Conservation (phyloP, 2,329 filamentous ascomycete species). For the Monilinia aucupariae region DNA sequence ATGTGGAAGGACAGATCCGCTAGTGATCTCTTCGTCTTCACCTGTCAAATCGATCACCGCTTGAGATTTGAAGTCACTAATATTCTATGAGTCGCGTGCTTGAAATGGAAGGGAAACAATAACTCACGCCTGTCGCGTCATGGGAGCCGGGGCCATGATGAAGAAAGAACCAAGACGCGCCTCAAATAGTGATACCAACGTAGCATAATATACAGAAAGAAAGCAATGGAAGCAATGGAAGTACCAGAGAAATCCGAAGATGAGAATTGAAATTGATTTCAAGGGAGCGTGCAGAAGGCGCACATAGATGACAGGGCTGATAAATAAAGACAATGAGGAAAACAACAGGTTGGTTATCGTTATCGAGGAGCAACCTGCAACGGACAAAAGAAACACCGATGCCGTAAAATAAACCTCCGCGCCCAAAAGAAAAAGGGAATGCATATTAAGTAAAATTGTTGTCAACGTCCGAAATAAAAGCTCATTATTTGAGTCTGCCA, state of each 20-base stretch:
- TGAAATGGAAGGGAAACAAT: neutral
- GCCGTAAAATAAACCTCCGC: no score
- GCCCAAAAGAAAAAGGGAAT: no score
- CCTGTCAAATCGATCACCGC: slow-evolving; percentile 10
- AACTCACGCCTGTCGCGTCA: slow-evolving; percentile 8
- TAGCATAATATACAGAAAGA: neutral
- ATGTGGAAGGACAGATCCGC: neutral
- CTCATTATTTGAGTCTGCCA: neutral
- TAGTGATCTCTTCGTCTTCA: slow-evolving; percentile 4
- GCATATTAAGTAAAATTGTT: no score
- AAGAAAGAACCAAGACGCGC: neutral
- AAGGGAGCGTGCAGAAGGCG: neutral
- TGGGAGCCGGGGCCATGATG: slow-evolving; percentile 1
- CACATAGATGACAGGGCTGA: neutral
- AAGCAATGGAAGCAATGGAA: neutral
- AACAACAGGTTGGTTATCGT: neutral
- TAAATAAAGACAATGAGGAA: neutral
- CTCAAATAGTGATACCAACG: neutral
- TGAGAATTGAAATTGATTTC: neutral
- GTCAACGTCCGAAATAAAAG: no score
- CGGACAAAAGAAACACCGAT: neutral
- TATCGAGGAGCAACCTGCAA: neutral
- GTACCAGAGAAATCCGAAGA: neutral
- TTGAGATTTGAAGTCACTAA: neutral
- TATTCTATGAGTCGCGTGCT: slow-evolving; percentile 3